Conservation (phyloP, 2,329 filamentous ascomycete genomes). For the Aspergillus awamori region DNA sequence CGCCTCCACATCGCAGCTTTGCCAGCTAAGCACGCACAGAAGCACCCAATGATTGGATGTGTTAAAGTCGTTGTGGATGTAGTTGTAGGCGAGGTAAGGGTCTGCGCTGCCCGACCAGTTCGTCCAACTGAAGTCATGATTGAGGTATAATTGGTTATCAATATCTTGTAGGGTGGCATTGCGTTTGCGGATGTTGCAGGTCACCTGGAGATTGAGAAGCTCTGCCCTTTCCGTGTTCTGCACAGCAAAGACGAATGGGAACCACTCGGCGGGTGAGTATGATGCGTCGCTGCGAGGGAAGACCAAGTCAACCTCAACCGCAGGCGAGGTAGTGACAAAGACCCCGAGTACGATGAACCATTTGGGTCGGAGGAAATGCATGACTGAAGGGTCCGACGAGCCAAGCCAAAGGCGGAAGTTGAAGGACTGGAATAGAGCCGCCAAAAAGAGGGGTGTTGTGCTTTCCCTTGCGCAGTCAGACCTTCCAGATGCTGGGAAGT, state of each 20-base stretch:
- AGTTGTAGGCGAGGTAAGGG: constrained; percentile 13
- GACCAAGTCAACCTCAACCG: constrained; percentile 21
- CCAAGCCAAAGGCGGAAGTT: too few species aligned
- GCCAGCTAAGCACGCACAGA: constrained; percentile 12
- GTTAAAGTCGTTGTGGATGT: not conserved
- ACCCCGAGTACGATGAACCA: not conserved
- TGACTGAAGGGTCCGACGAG: not conserved
- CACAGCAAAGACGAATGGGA: constrained; percentile 24
- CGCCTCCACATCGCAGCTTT: constrained; percentile 18
- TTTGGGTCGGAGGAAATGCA: not conserved
- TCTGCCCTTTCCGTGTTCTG: constrained; percentile 18
- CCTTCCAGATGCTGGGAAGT: too few species aligned
- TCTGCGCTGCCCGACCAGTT: constrained; percentile 17
- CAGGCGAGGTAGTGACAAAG: not conserved
- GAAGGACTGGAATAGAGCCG: too few species aligned
- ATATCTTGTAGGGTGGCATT: not conserved
- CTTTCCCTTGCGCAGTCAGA: too few species aligned
- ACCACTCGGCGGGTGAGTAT: constrained; percentile 19
- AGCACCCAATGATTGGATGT: constrained; percentile 7
- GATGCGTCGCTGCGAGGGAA: constrained; percentile 25
- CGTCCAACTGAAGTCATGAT: constrained; percentile 11
- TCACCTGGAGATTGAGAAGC: constrained; percentile 15
- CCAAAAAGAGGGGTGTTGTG: too few species aligned
- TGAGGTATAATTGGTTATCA: not conserved
- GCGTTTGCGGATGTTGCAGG: constrained; percentile 12